Conservation (phyloP, 306 rosid species). For the Leucaena leucocephala region DNA sequence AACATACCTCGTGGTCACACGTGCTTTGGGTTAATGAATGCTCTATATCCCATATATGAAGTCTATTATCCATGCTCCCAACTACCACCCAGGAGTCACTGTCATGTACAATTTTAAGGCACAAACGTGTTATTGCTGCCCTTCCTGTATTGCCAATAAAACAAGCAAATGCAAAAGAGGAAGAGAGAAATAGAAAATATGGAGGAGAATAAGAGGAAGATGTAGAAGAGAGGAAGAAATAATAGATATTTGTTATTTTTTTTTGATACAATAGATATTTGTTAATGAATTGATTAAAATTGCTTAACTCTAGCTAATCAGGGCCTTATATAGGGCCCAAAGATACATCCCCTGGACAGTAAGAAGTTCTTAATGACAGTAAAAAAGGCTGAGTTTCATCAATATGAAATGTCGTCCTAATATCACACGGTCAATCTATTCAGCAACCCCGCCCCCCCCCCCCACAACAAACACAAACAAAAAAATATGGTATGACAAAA, state of each 20-base stretch:
- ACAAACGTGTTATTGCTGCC: conserved; percentile 17
- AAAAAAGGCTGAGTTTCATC: conserved; percentile 10
- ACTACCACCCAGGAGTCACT: conserved; percentile 80
- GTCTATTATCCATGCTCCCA: conserved; percentile 81
- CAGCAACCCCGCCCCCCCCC: not conserved
- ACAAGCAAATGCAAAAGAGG: not conserved
- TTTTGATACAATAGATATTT: too few relatives aligned
- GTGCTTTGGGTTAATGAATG: conserved; percentile 62
- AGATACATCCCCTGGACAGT: too few relatives aligned
- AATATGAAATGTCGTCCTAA: not conserved
- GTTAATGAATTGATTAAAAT: not conserved
- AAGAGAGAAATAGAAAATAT: not conserved
- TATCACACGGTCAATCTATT: not conserved
- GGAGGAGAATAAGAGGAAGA: not conserved
- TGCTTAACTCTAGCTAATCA: not conserved
- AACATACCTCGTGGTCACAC: conserved; percentile 81
- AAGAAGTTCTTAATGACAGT: too few relatives aligned
- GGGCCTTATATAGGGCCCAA: too few relatives aligned
- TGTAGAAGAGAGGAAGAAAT: too few relatives aligned
- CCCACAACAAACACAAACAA: not conserved
- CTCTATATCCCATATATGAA: conserved; percentile 81
- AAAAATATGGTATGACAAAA: not conserved
- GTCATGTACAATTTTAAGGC: conserved; percentile 35
- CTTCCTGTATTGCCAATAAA: not conserved
- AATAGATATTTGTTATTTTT: too few relatives aligned